Percentiles rank a stretch among this genome's conserved stretches.
Evolutionary conservation across 768 basidiomycete species (phyloP).

Genomic region (Boletus speciosus): DNA sequence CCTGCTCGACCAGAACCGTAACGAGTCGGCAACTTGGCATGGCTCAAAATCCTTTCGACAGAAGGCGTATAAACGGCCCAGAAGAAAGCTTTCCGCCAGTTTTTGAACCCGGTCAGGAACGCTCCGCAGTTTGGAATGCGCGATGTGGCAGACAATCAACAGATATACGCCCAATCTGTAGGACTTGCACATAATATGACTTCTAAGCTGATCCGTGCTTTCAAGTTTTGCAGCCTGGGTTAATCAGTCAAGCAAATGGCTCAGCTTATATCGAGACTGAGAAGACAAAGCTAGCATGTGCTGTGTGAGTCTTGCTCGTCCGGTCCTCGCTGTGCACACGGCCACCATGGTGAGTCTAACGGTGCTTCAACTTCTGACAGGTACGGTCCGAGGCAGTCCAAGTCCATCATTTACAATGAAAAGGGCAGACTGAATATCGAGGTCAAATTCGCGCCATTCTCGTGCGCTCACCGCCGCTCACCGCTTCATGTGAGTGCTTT

Average conservation of each 20-base stretch:
- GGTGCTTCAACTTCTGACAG: constrained; percentile 35
- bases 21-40: constrained; percentile 20
- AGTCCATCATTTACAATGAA: constrained; percentile 78
- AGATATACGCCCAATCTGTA: constrained; percentile 88
- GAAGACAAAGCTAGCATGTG: constrained; percentile 89
- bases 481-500: constrained; percentile 73
- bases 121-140: constrained; percentile 17
- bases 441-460: constrained; percentile 95
- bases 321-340: neutral
- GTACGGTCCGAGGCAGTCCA: constrained; percentile 84
- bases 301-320: constrained; percentile 62
- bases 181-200: constrained; percentile 20
- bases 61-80: constrained; percentile 87
- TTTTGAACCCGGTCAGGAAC: constrained; percentile 43
- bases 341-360: neutral
- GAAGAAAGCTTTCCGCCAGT: constrained; percentile 73
- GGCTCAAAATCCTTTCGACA: constrained; percentile 66
- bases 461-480: constrained; percentile 69
- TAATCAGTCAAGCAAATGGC: constrained; percentile 92
- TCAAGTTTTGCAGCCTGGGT: constrained; percentile 81
- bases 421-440: constrained; percentile 89
- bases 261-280: constrained; percentile 96
- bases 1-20: neutral
- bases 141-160: constrained; percentile 50
- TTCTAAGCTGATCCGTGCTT: constrained; percentile 6